phyloP scores from a whole-genome alignment of 805 yeast species.

The Starmerella sirachaensis region DNA sequence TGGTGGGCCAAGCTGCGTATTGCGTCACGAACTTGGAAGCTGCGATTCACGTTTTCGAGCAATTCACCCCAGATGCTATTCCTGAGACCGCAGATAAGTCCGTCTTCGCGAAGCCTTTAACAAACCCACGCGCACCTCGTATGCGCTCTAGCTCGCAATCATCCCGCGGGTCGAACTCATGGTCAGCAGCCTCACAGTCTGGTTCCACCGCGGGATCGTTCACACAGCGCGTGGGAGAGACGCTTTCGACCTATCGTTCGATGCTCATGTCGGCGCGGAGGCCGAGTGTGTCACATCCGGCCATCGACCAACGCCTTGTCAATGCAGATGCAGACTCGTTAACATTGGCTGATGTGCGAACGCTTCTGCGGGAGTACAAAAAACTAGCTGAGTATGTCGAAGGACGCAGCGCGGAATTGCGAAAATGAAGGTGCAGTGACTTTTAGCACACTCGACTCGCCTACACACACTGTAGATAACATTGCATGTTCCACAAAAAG shows the following conservation, averaged over 20 bases:
- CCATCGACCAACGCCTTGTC: conserved; percentile 18
- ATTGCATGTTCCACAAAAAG: too few relatives aligned
- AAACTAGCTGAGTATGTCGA: conserved; percentile 26
- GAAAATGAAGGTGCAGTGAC: too few relatives aligned
- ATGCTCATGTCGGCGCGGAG: conserved; percentile 13
- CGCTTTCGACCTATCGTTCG: conserved; percentile 22
- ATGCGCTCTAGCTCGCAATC: conserved; percentile 20
- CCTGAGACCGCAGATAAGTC: conserved; percentile 24
- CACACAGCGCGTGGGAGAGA: conserved; percentile 26
- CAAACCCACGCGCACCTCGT: conserved; percentile 13
- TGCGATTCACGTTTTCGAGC: conserved; percentile 30
- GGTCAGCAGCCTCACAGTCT: conserved; percentile 19
- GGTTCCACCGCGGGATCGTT: conserved; percentile 17
- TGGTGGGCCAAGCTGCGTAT: conserved; percentile 32
- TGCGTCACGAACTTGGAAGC: conserved; percentile 36
- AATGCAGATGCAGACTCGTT: conserved; percentile 25
- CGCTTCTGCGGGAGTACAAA: conserved; percentile 30
- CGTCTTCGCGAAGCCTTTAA: conserved; percentile 18
- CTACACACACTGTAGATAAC: too few relatives aligned
- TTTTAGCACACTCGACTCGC: too few relatives aligned
- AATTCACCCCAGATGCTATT: conserved; percentile 26
- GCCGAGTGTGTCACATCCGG: conserved; percentile 10
- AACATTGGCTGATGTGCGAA: conserved; percentile 28
- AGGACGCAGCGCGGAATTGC: too few relatives aligned
- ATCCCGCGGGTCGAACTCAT: conserved; percentile 26